A percentile compares a stretch with the other conserved stretches of the same genome.
Conservation (phyloP, 2,329 filamentous ascomycete genomes). For the Beauveria varroae region DNA sequence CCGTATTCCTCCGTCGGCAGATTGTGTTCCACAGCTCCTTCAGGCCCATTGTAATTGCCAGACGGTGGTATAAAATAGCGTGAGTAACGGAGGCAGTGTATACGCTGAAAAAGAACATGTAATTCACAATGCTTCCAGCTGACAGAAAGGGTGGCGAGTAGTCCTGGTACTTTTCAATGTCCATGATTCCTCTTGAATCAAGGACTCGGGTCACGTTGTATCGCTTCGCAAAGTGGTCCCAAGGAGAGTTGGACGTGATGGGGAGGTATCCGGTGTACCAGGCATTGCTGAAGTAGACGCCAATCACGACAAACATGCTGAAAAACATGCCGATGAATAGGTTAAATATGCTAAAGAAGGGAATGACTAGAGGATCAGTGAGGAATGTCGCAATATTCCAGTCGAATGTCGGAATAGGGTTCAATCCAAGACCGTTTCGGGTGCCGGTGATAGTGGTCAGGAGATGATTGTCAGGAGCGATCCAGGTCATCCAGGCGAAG, state of each 20-base stretch:
- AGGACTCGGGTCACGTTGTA: conserved; percentile 28
- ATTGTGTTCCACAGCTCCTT: conserved; percentile 20
- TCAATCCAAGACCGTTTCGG: conserved; percentile 30
- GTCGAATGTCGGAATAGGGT: conserved; percentile 31
- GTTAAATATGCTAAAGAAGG: conserved; percentile 32
- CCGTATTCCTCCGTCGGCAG: conserved; percentile 14
- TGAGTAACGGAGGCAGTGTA: conserved; percentile 23
- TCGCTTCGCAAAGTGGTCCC: conserved; percentile 32
- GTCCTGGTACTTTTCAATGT: conserved; percentile 29
- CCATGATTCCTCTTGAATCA: conserved; percentile 29
- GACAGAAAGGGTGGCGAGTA: conserved; percentile 34
- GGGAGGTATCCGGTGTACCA: conserved; percentile 37
- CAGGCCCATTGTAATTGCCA: conserved; percentile 21
- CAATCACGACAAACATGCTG: conserved; percentile 31
- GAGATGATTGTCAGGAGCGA: conserved; percentile 31
- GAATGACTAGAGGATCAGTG: conserved; percentile 23
- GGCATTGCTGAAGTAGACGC: conserved; percentile 34
- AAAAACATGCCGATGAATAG: conserved; percentile 28
- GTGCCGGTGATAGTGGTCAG: conserved; percentile 28
- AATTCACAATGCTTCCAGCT: conserved; percentile 23
- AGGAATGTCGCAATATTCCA: conserved; percentile 29
- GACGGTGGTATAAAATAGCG: conserved; percentile 22
- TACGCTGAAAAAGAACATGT: conserved; percentile 22
- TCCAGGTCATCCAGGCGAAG: conserved; percentile 47
- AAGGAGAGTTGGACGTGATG: conserved; percentile 35